Conservation (phyloP, 495 filamentous ascomycete genomes). For the Neurospora discreta region DNA sequence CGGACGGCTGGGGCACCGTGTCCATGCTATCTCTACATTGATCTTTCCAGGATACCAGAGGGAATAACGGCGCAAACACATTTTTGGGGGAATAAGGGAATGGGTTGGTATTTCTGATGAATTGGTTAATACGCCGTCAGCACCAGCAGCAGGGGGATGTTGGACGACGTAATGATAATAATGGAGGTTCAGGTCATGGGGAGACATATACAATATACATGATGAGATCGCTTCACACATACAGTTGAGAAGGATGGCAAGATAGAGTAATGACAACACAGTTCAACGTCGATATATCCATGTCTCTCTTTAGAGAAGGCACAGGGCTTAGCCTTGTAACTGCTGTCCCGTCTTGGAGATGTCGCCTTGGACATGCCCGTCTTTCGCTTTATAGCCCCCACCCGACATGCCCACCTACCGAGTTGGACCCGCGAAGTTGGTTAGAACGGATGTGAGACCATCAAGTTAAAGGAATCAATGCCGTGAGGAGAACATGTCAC, state of each 20-base stretch:
- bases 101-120: background rate
- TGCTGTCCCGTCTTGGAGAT: background rate
- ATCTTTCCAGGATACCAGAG: background rate
- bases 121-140: background rate
- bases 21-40: background rate
- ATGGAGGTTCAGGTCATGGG: background rate
- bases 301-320: background rate
- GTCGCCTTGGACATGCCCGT: background rate
- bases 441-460: background rate
- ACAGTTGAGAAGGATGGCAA: background rate
- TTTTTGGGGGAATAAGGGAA: background rate
- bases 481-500: too few relatives aligned
- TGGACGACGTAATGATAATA: background rate
- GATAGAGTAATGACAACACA: background rate
- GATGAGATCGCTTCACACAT: background rate
- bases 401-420: background rate
- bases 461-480: background rate
- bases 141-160: background rate
- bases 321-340: background rate
- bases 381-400: background rate
- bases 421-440: background rate
- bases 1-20: background rate
- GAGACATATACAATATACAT: background rate
- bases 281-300: background rate
- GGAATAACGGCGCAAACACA: background rate